Conservation (phyloP, 768 basidiomycete genomes). For the Rhizopogon vesiculosus region DNA sequence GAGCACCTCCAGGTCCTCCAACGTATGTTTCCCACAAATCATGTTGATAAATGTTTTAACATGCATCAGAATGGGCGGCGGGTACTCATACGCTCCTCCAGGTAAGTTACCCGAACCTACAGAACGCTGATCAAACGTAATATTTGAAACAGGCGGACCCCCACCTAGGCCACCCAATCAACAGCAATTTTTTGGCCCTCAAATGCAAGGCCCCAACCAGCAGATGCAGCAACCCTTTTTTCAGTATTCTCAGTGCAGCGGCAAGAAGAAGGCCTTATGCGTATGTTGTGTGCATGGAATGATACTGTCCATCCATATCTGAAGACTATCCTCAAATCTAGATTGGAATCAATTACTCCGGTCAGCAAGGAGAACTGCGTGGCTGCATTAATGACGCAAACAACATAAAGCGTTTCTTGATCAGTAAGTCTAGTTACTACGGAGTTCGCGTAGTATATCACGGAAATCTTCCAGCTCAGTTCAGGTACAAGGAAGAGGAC, state of each 20-base stretch:
- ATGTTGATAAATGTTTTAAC: slow-evolving; percentile 5
- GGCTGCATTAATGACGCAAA: slow-evolving; percentile 93
- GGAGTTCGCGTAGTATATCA: background rate
- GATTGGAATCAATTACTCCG: slow-evolving; percentile 89
- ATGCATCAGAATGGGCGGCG: background rate
- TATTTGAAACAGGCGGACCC: slow-evolving; percentile 23
- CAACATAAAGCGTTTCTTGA: slow-evolving; percentile 77
- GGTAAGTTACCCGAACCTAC: slow-evolving; percentile 1
- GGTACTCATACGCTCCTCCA: slow-evolving; percentile 2
- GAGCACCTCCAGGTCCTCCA: background rate
- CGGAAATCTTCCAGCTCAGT: slow-evolving; percentile 37
- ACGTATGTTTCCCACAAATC: slow-evolving; percentile 3
- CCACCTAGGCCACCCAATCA: slow-evolving; percentile 52
- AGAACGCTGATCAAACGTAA: background rate
- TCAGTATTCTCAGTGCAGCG: slow-evolving; percentile 87
- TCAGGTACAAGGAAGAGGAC: slow-evolving; percentile 68
- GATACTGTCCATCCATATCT: background rate
- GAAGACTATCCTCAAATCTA: slow-evolving; percentile 20
- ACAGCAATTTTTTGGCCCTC: slow-evolving; percentile 61
- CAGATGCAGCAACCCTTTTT: slow-evolving; percentile 59
- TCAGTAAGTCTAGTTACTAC: slow-evolving; percentile 38
- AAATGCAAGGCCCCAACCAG: slow-evolving; percentile 41
- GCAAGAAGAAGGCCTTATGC: slow-evolving; percentile 83
- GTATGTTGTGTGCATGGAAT: slow-evolving; percentile 39
- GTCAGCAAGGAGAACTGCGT: slow-evolving; percentile 56